Evolutionary conservation across 192 early-diverging fungal genomes (phyloP), one percentile per base, ranked within the genome.

Genomic region (Dimargaris xerosporica): DNA sequence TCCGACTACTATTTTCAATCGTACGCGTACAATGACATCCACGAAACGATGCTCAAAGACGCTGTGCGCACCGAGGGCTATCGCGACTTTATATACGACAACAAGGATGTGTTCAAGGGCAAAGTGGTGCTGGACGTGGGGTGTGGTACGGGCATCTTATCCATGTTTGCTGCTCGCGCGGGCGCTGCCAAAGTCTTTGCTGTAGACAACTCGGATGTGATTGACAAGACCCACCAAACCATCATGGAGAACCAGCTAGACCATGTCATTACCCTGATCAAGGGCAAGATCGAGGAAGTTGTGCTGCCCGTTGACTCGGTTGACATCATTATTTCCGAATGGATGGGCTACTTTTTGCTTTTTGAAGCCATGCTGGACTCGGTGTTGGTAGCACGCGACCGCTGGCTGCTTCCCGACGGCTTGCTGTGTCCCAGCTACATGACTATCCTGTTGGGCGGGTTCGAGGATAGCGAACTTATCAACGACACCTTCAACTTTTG

Each of bases 341-440:
- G 96, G 96, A 99, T 99, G 96, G 96, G 96, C 26, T 99, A 99
- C 78, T 93, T 91, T 68, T 82, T 99, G 67, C 75, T 96, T 45
- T 97, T 94, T 75, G 94, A 99, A 79, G 87, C 90, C 70, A 99
- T 99, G 96, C 81, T 99, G 66, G 96, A 98, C 80, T 94, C 96
- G n/a, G 93, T 99, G 13, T 79, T 99, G 44, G 85, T 94, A 61
- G 96, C 96, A 13, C 82, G 96, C 62, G 94, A 99, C 77, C 77
- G 82, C 54, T 99, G 92, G 69, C 83, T 95, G 72, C 69, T 69
- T n/a, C 82, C 85, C n/a, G 86, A 77, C 44, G 96, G 96, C 64
- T 78, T 96, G 70, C 91, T 96, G 75, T 91, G 86, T 77, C 85
- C 89, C 54, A 83, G 89, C 75, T 87, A 83, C 54, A 84, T 87